A percentile compares a stretch with the other conserved stretches of the same genome.
phyloP scores from a whole-genome alignment of 345 rosid species.

The Rhizophora apiculata region DNA sequence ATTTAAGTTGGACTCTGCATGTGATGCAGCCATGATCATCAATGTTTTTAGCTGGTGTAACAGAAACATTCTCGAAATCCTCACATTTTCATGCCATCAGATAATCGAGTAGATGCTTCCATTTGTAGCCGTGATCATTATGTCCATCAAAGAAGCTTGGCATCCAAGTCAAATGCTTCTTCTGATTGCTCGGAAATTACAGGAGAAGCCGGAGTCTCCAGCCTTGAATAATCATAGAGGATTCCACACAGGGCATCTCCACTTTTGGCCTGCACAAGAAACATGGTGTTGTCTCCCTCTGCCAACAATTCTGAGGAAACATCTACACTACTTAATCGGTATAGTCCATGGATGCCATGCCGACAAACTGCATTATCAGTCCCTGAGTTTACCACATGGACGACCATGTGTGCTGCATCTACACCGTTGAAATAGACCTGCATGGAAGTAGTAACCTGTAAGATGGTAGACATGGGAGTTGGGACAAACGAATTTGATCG shows the following conservation, averaged over 20 bases:
- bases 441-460: neutral
- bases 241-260: conserved; percentile 36
- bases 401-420: conserved; percentile 19
- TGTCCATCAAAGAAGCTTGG: neutral
- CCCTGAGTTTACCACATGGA: conserved; percentile 29
- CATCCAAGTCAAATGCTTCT: conserved; percentile 11
- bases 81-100: neutral
- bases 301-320: conserved; percentile 25
- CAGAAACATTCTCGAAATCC: neutral
- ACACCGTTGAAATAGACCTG: conserved; percentile 29
- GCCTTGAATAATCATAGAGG: conserved; percentile 35
- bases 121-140: neutral
- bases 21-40: no score
- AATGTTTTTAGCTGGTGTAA: no score
- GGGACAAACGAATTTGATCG: neutral
- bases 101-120: neutral
- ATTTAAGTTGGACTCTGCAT: no score
- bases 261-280: conserved; percentile 28
- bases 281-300: conserved; percentile 34
- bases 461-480: neutral
- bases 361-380: conserved; percentile 33
- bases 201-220: conserved; percentile 31
- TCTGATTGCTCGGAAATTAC: neutral
- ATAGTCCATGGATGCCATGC: conserved; percentile 39
- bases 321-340: conserved; percentile 21